Conservation (phyloP, 1,284 basidiomycete genomes). For the Anthracocystis panici-leucophaei region DNA sequence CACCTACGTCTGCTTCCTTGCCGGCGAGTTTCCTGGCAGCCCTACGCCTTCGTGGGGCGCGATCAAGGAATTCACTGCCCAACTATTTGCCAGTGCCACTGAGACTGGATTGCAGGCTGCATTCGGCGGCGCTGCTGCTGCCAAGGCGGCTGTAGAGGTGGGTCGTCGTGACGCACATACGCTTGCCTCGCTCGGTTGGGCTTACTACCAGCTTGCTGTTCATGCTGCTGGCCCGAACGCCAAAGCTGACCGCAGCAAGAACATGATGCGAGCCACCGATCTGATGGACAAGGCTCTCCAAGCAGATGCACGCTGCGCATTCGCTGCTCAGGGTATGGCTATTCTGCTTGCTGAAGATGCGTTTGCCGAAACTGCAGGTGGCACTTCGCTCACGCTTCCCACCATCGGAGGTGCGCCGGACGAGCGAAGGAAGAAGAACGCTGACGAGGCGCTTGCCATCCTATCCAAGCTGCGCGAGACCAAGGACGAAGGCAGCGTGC, state of each 20-base stretch:
- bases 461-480: conserved; percentile 67
- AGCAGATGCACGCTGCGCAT: conserved; percentile 58
- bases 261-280: conserved; percentile 65
- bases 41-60: conserved; percentile 60
- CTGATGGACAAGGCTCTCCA: conserved; percentile 66
- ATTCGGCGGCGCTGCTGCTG: conserved; percentile 57
- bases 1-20: conserved; percentile 66
- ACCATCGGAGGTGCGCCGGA: conserved; percentile 43
- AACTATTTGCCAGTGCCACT: conserved; percentile 58
- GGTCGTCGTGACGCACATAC: conserved; percentile 63
- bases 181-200: conserved; percentile 65
- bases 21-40: conserved; percentile 63
- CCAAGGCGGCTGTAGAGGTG: conserved; percentile 54
- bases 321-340: conserved; percentile 68
- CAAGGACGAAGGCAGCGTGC: conserved; percentile 65
- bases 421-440: conserved; percentile 53
- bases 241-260: conserved; percentile 59
- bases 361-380: conserved; percentile 52
- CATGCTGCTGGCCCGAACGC: conserved; percentile 54
- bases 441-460: conserved; percentile 64
- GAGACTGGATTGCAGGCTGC: conserved; percentile 40
- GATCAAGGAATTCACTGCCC: conserved; percentile 66
- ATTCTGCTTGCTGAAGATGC: conserved; percentile 66
- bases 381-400: conserved; percentile 34
- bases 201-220: conserved; percentile 66